Evolutionary conservation across 257 asterid genomes (phyloP).

Genomic region (Solanum chilense): DNA sequence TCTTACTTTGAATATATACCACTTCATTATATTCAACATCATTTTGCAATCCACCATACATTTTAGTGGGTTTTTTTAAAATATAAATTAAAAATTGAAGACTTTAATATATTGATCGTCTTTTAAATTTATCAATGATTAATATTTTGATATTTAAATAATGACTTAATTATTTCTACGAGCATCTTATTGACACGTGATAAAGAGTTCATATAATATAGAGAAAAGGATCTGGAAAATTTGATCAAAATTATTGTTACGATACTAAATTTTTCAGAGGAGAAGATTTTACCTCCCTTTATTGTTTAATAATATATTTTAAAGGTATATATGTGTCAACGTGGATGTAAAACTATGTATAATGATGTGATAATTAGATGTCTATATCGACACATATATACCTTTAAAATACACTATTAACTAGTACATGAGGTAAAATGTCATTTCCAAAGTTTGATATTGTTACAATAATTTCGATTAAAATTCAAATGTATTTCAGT

Average conservation of each 20-base stretch:
- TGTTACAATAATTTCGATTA: too few species aligned
- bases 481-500: too few species aligned
- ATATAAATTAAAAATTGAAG: not conserved
- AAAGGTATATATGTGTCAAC: too few species aligned
- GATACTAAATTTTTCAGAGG: too few species aligned
- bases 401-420: too few species aligned
- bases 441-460: too few species aligned
- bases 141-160: not conserved
- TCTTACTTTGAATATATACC: not conserved
- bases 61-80: not conserved
- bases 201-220: not conserved
- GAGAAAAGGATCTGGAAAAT: too few species aligned
- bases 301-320: too few species aligned
- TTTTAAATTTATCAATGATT: not conserved
- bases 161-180: not conserved
- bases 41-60: not conserved
- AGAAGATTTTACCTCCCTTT: too few species aligned
- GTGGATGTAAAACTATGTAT: fast-evolving
- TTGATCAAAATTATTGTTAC: too few species aligned
- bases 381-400: fast-evolving
- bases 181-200: not conserved
- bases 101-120: not conserved
- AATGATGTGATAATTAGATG: too few species aligned
- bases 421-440: fast-evolving
- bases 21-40: not conserved